Conservation (phyloP, 257 asterid species). For the Przewalskia tangutica region DNA sequence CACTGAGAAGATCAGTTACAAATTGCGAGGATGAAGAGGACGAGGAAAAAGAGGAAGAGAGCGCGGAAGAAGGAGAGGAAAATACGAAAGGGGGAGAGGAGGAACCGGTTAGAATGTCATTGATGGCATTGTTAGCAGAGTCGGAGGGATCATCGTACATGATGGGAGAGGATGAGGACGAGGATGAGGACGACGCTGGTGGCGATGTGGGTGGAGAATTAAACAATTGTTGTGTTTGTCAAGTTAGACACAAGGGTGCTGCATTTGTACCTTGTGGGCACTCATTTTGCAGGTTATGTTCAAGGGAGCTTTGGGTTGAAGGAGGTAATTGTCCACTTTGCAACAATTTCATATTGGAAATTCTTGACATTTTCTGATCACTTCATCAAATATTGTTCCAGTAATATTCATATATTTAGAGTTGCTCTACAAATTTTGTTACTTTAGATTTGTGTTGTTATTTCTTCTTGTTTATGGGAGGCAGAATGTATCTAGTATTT, state of each 20-base stretch:
- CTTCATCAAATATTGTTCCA: neutral
- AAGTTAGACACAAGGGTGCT: slow-evolving; percentile 82
- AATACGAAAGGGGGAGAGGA: slow-evolving; percentile 1
- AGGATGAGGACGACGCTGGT: slow-evolving; percentile 24
- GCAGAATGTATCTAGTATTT: neutral
- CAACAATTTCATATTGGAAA: slow-evolving; percentile 48
- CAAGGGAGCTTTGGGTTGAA: slow-evolving; percentile 56
- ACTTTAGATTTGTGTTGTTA: neutral
- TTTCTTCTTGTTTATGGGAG: neutral
- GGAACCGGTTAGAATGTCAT: slow-evolving; percentile 49
- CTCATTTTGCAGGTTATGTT: slow-evolving; percentile 78
- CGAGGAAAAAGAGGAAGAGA: slow-evolving; percentile 4
- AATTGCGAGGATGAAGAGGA: neutral
- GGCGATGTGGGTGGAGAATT: slow-evolving; percentile 12
- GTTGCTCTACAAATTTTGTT: neutral
- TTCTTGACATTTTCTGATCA: slow-evolving; percentile 54
- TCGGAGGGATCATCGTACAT: slow-evolving; percentile 38
- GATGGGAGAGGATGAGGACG: slow-evolving; percentile 44
- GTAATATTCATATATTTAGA: neutral
- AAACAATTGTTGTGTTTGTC: slow-evolving; percentile 60
- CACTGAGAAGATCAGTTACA: neutral
- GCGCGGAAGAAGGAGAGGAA: neutral
- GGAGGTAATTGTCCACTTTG: slow-evolving; percentile 67
- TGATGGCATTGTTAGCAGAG: slow-evolving; percentile 75
- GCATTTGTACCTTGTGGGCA: slow-evolving; percentile 90